phyloP scores from a whole-genome alignment of 2,329 filamentous ascomycete genomes.

The Trichophyton mentagrophytes region DNA sequence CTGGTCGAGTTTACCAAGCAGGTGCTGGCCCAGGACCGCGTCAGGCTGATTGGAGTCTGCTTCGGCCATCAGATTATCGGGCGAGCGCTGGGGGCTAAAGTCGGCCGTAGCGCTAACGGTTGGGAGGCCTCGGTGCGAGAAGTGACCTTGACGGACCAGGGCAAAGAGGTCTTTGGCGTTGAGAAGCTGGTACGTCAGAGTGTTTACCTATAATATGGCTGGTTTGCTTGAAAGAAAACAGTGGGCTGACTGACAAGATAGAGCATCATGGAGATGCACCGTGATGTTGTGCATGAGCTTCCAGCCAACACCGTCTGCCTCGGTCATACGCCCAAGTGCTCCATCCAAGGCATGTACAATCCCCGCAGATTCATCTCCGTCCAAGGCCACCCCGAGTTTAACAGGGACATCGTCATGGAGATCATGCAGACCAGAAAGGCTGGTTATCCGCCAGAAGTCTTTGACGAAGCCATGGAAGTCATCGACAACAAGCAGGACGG shows the following conservation, averaged over 20 bases:
- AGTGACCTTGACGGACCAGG: conserved; percentile 54
- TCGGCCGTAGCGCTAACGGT: conserved; percentile 53
- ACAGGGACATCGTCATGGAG: conserved; percentile 55
- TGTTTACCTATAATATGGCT: too few relatives aligned
- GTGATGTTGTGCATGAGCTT: conserved; percentile 56
- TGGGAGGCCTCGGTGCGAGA: conserved; percentile 74
- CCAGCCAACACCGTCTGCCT: conserved; percentile 51
- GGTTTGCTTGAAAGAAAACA: not conserved
- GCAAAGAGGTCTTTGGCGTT: conserved; percentile 57
- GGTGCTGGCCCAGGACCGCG: conserved; percentile 49
- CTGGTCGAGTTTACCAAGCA: conserved; percentile 56
- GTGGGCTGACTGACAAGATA: conserved; percentile 9
- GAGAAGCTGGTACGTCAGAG: conserved; percentile 43
- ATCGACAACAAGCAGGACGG: conserved; percentile 64
- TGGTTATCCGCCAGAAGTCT: conserved; percentile 57
- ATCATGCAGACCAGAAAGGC: conserved; percentile 56
- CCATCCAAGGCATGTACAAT: conserved; percentile 67
- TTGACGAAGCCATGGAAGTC: conserved; percentile 53
- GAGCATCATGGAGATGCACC: conserved; percentile 70
- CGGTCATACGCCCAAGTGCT: conserved; percentile 53
- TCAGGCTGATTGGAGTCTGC: conserved; percentile 67
- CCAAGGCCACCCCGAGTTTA: conserved; percentile 82
- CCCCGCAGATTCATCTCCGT: conserved; percentile 57
- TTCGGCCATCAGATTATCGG: conserved; percentile 81
- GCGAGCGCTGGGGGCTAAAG: conserved; percentile 54